These are phyloP conservation scores for Hypomyces perniciosus DNA, from an alignment of 2,329 filamentous ascomycete genomes.

Conservation along the genomic window DNA sequence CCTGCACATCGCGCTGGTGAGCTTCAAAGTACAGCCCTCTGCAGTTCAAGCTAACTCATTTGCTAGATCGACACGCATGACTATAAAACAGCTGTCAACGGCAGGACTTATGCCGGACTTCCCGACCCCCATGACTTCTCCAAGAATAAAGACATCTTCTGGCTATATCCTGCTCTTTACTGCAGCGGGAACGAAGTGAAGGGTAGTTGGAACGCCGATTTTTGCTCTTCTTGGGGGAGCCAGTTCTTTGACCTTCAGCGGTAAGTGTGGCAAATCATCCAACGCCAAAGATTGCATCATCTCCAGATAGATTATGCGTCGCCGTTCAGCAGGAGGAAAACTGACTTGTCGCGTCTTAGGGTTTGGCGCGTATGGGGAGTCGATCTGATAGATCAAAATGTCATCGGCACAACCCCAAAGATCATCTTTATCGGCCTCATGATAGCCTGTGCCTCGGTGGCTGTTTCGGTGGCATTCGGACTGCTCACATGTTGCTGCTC, in stretches of 20 bases:
- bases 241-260: not conserved
- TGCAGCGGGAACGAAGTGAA: constrained; percentile 5
- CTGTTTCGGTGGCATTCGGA: not conserved
- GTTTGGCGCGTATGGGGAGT: not conserved
- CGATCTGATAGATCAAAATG: not conserved
- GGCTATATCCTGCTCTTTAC: constrained; percentile 5
- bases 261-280: not conserved
- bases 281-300: not conserved
- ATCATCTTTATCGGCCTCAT: not conserved
- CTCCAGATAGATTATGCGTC: too few relatives aligned
- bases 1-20: not conserved
- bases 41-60: not conserved
- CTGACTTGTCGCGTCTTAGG: not conserved
- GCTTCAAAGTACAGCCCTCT: not conserved
- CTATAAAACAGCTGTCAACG: not conserved
- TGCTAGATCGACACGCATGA: constrained; percentile 5
- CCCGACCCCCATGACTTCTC: constrained; percentile 10
- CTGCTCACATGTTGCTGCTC: not conserved
- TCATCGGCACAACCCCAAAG: not conserved
- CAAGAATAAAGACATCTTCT: constrained; percentile 11
- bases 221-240: not conserved
- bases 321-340: not conserved
- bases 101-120: constrained; percentile 3
- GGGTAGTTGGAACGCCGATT: not conserved
- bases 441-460: not conserved